Evolutionary conservation across 306 rosid species (phyloP).

Genomic region (Vicia sativa): DNA sequence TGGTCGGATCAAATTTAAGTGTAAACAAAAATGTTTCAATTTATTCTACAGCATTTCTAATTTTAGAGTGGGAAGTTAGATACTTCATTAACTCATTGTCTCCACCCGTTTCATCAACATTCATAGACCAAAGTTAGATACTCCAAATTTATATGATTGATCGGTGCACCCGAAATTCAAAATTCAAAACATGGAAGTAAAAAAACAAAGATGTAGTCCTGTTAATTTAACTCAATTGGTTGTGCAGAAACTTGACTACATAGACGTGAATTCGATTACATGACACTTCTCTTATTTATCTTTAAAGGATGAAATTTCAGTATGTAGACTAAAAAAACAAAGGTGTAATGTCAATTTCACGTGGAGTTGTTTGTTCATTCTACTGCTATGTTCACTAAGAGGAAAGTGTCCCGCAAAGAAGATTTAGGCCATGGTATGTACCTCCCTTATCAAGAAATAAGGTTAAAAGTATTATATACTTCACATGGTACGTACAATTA

Average conservation of each 20-base stretch:
- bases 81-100: not conserved
- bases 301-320: too few relatives aligned
- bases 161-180: conserved; percentile 13
- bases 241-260: too few relatives aligned
- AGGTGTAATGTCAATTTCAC: too few relatives aligned
- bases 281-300: too few relatives aligned
- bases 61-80: conserved; percentile 2
- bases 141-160: conserved; percentile 1
- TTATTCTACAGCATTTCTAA: not conserved
- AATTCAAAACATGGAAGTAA: not conserved
- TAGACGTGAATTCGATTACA: too few relatives aligned
- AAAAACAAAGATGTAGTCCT: not conserved
- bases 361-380: too few relatives aligned
- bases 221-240: too few relatives aligned
- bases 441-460: too few relatives aligned
- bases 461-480: not conserved
- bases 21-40: not conserved
- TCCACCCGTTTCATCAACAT: not conserved
- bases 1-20: not conserved
- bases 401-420: conserved; percentile 3
- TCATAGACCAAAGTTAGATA: not conserved
- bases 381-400: not conserved
- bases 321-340: too few relatives aligned
- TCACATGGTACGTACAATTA: not conserved
- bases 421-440: not conserved